phyloP scores from a whole-genome alignment of 768 basidiomycete genomes.

The Phlegmacium glaucopus region DNA sequence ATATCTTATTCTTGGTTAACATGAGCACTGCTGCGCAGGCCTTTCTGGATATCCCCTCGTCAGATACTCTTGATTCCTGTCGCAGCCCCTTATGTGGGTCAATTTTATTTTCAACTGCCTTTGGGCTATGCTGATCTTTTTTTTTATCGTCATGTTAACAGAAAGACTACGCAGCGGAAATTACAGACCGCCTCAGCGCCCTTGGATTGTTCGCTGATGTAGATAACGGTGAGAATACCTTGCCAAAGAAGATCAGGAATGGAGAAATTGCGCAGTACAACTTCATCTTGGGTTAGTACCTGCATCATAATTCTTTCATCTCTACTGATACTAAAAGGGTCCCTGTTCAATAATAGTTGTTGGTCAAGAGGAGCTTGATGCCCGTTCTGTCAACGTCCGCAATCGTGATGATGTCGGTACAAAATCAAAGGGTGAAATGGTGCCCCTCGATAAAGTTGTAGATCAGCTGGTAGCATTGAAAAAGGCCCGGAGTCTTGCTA shows the following conservation, averaged over 20 bases:
- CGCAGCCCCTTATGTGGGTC: conserved; percentile 81
- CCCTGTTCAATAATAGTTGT: conserved; percentile 58
- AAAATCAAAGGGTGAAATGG: conserved; percentile 76
- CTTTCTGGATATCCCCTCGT: conserved; percentile 98
- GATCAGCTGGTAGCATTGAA: conserved; percentile 74
- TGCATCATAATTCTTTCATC: not conserved
- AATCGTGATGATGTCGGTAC: conserved; percentile 92
- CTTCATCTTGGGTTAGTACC: conserved; percentile 82
- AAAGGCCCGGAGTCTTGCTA: conserved; percentile 37
- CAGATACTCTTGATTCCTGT: conserved; percentile 95
- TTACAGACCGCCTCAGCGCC: conserved; percentile 62
- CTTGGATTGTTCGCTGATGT: conserved; percentile 86
- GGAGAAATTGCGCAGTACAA: conserved; percentile 98
- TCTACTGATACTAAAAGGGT: conserved; percentile 1
- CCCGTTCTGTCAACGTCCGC: conserved; percentile 87
- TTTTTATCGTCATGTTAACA: conserved; percentile 29
- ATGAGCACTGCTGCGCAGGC: conserved; percentile 46
- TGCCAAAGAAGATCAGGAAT: conserved; percentile 96
- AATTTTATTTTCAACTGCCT: not conserved
- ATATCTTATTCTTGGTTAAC: not conserved
- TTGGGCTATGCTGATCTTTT: conserved; percentile 12
- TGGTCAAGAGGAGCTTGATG: conserved; percentile 87
- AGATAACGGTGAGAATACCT: conserved; percentile 87
- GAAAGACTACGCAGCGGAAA: conserved; percentile 89
- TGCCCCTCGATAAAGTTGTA: conserved; percentile 67